Evolutionary conservation across 1,139 yeast species (phyloP).

Genomic region (Sugiyamaella castrensis): DNA sequence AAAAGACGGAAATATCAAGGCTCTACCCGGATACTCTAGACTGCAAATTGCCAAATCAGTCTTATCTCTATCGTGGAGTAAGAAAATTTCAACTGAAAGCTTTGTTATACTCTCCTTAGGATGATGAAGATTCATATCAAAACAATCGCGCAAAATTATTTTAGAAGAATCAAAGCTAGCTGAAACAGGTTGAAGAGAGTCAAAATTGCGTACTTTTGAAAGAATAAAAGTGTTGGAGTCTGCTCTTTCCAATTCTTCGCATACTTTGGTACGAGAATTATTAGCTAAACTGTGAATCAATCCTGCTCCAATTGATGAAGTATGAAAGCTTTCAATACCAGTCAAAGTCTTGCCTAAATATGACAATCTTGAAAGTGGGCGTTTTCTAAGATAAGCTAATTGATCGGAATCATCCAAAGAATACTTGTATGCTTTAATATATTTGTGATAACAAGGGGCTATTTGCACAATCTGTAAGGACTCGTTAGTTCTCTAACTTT

Average conservation of each 20-base stretch:
- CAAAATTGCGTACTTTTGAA: constrained; percentile 33
- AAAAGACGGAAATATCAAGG: constrained; percentile 38
- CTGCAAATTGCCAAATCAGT: constrained; percentile 38
- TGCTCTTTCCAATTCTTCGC: constrained; percentile 23
- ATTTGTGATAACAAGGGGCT: constrained; percentile 31
- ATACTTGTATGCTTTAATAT: constrained; percentile 36
- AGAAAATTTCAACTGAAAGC: constrained; percentile 32
- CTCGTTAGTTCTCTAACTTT: background rate
- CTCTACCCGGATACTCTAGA: constrained; percentile 37
- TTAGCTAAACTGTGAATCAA: constrained; percentile 25
- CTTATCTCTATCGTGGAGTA: constrained; percentile 22
- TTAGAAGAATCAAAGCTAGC: constrained; percentile 33
- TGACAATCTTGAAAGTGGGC: constrained; percentile 43
- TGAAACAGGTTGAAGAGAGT: constrained; percentile 29
- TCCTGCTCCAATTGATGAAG: constrained; percentile 15
- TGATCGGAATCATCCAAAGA: constrained; percentile 38
- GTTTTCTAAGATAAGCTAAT: constrained; percentile 38
- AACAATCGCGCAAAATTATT: constrained; percentile 35
- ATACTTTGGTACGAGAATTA: constrained; percentile 23
- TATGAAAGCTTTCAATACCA: constrained; percentile 13
- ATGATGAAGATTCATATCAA: constrained; percentile 36
- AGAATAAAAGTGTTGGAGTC: constrained; percentile 33
- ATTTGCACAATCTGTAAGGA: constrained; percentile 19
- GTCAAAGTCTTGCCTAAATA: constrained; percentile 32
- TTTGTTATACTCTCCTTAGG: constrained; percentile 25